Evolutionary conservation across 768 basidiomycete genomes (phyloP).

Genomic region (Porphyrellus cyaneotinctus): DNA sequence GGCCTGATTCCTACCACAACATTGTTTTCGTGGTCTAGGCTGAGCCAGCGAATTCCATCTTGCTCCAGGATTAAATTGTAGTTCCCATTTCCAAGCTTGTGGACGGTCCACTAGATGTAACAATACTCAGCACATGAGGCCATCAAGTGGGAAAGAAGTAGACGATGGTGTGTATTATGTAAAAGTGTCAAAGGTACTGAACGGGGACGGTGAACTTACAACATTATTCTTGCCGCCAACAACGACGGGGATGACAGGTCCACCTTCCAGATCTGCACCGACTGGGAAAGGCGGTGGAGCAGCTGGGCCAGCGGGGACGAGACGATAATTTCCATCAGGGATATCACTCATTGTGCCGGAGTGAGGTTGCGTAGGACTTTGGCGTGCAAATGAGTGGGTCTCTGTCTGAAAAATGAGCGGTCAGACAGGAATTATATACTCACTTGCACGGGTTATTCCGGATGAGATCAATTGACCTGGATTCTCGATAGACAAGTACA

Average conservation of each 20-base stretch:
- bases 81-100: not conserved
- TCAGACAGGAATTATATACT: not conserved
- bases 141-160: not conserved
- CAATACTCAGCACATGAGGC: not conserved
- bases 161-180: not conserved
- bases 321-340: not conserved
- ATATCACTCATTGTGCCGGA: not conserved
- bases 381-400: not conserved
- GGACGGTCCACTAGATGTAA: conserved; percentile 1
- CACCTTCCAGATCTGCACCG: not conserved
- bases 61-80: not conserved
- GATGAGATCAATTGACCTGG: not conserved
- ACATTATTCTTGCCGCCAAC: not conserved
- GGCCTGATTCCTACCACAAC: not conserved
- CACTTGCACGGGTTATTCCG: not conserved
- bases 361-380: not conserved
- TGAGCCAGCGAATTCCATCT: not conserved
- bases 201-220: not conserved
- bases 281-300: not conserved
- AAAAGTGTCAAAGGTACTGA: not conserved
- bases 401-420: not conserved
- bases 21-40: not conserved
- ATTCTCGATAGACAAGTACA: too few species aligned
- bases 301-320: fast-evolving
- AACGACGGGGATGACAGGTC: not conserved